A percentile compares a stretch with the other conserved stretches of the same genome.
phyloP scores from a whole-genome alignment of 2,329 filamentous ascomycete species.

The Lachnellula arida region DNA sequence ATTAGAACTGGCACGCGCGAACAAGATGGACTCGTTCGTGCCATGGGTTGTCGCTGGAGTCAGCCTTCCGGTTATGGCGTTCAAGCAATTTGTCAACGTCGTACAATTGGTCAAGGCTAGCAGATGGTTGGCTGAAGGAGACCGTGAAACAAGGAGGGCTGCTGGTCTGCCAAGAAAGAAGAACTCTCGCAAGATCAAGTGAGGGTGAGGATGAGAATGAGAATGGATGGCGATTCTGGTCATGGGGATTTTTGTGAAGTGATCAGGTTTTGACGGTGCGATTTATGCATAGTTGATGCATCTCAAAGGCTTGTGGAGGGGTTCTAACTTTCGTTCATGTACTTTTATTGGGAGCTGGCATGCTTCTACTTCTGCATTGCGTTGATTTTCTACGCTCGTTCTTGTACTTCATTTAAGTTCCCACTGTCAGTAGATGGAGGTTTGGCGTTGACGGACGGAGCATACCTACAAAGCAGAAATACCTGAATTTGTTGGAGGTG shows the following conservation, averaged over 20 bases:
- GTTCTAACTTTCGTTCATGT: conserved; percentile 12
- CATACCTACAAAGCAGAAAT: neutral
- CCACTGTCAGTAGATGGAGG: conserved; percentile 15
- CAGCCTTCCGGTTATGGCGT: conserved; percentile 80
- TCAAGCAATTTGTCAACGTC: conserved; percentile 92
- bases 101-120: conserved; percentile 92
- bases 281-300: conserved; percentile 4
- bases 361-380: conserved; percentile 6
- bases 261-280: neutral
- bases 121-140: conserved; percentile 89
- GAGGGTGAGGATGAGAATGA: no score
- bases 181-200: conserved; percentile 20
- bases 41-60: conserved; percentile 78
- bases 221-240: neutral
- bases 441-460: conserved; percentile 13
- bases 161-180: conserved; percentile 49
- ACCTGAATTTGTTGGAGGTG: neutral
- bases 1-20: conserved; percentile 85
- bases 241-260: neutral
- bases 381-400: conserved; percentile 9
- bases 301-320: conserved; percentile 1
- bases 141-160: conserved; percentile 59
- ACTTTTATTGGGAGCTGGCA: conserved; percentile 14
- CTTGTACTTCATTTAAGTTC: conserved; percentile 12
- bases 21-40: conserved; percentile 77